Conservation (phyloP, 1,284 basidiomycete genomes). For the Irpex sp. region DNA sequence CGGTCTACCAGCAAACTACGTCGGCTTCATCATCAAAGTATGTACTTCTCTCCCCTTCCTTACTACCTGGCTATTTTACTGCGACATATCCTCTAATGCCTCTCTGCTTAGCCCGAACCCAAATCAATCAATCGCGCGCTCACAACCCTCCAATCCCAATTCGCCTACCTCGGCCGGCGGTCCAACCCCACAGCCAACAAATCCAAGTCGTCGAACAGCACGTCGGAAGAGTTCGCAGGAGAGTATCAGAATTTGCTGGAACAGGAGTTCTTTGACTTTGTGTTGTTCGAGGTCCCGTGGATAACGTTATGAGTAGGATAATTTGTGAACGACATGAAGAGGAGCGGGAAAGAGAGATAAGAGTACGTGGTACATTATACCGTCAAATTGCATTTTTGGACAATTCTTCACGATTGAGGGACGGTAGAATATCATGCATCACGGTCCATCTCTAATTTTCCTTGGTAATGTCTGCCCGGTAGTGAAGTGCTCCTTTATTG, state of each 20-base stretch:
- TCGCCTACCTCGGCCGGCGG: conserved; percentile 74
- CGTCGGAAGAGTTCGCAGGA: conserved; percentile 62
- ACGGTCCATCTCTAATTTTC: no score
- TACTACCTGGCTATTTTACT: no score
- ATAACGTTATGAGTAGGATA: conserved; percentile 33
- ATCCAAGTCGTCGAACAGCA: conserved; percentile 35
- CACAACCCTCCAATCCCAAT: conserved; percentile 70
- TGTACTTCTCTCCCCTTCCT: not conserved
- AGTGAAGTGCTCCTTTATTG: no score
- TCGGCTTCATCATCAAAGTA: conserved; percentile 81
- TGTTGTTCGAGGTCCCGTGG: conserved; percentile 85
- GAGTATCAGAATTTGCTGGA: conserved; percentile 92
- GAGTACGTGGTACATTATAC: no score
- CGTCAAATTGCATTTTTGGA: no score
- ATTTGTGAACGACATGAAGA: no score
- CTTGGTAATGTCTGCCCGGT: no score
- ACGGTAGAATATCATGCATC: no score
- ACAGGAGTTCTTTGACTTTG: conserved; percentile 92
- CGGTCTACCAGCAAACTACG: conserved; percentile 92
- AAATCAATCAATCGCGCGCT: conserved; percentile 84
- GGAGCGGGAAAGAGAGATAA: no score
- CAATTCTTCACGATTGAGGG: no score
- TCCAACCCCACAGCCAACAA: conserved; percentile 40
- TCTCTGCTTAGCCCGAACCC: conserved; percentile 69
- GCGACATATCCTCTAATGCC: no score